Conservation (phyloP, 768 basidiomycete species). For the Clitopilus passeckerianus region DNA sequence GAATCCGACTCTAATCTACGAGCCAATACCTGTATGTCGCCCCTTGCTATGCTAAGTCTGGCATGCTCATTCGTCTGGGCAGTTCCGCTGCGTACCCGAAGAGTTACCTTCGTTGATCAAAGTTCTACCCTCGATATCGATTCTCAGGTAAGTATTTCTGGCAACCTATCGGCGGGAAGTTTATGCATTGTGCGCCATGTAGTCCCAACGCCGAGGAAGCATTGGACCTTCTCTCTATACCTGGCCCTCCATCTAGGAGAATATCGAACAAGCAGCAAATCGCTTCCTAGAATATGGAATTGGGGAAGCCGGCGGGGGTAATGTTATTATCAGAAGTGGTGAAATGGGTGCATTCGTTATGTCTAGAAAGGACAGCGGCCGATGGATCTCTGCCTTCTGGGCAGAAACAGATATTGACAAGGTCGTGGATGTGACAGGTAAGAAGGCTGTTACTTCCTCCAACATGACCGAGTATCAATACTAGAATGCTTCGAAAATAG, state of each 20-base stretch:
- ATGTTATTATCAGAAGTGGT: conserved; percentile 74
- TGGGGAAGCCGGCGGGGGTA: conserved; percentile 42
- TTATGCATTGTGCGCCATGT: neutral
- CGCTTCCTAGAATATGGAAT: conserved; percentile 59
- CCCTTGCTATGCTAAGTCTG: neutral
- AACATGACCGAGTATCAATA: neutral
- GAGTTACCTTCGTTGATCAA: conserved; percentile 65
- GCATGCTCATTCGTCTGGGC: neutral
- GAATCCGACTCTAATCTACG: conserved; percentile 69
- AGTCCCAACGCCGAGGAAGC: conserved; percentile 91
- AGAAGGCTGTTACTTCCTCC: conserved; percentile 8
- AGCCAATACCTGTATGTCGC: conserved; percentile 76
- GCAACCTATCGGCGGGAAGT: too few species aligned
- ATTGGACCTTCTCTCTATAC: conserved; percentile 54
- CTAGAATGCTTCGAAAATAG: conserved; percentile 25
- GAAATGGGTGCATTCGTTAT: conserved; percentile 66
- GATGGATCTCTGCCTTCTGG: conserved; percentile 81
- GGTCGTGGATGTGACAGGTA: conserved; percentile 82
- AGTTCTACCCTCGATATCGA: conserved; percentile 52
- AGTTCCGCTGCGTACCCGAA: conserved; percentile 78
- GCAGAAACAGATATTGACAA: conserved; percentile 34
- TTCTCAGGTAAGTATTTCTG: too few species aligned
- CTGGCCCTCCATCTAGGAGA: conserved; percentile 39
- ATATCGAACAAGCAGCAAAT: conserved; percentile 64
- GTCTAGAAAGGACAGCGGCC: conserved; percentile 26